These are phyloP conservation scores for Lolium perenne DNA, from an alignment of 176 grass and related monocot species.

Conservation along the genomic window DNA sequence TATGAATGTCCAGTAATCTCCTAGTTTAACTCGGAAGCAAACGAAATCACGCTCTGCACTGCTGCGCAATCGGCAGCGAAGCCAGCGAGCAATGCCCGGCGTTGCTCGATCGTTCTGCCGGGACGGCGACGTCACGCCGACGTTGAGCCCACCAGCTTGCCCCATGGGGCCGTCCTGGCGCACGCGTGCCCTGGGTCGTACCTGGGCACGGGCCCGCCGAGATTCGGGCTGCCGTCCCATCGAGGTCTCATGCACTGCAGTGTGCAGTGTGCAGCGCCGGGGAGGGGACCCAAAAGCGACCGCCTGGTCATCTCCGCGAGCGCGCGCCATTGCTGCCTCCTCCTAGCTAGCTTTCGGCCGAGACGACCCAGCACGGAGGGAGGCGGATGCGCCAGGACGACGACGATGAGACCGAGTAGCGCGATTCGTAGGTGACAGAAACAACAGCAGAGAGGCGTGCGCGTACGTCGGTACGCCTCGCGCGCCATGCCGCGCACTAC, in stretches of 20 bases:
- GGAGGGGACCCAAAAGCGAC: conserved; percentile 40
- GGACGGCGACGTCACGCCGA: conserved; percentile 49
- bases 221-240: conserved; percentile 44
- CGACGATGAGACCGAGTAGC: background rate
- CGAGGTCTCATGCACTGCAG: background rate
- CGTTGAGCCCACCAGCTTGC: conserved; percentile 33
- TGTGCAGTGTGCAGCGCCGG: background rate
- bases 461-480: background rate
- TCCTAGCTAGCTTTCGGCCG: background rate
- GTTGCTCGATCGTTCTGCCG: background rate
- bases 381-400: background rate
- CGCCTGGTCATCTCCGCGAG: background rate
- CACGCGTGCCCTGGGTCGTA: conserved; percentile 47
- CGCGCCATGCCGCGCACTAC: conserved; percentile 13
- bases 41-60: background rate
- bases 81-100: background rate
- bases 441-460: background rate
- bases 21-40: no score
- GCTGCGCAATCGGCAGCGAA: background rate
- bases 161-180: conserved; percentile 26
- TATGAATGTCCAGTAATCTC: no score
- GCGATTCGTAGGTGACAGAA: background rate
- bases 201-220: conserved; percentile 35
- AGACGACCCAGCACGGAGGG: background rate
- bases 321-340: background rate